A percentile compares a stretch with the other conserved stretches of the same genome.
Evolutionary conservation across 1,284 basidiomycete species (phyloP).

Genomic region (Coniferiporia weirii): DNA sequence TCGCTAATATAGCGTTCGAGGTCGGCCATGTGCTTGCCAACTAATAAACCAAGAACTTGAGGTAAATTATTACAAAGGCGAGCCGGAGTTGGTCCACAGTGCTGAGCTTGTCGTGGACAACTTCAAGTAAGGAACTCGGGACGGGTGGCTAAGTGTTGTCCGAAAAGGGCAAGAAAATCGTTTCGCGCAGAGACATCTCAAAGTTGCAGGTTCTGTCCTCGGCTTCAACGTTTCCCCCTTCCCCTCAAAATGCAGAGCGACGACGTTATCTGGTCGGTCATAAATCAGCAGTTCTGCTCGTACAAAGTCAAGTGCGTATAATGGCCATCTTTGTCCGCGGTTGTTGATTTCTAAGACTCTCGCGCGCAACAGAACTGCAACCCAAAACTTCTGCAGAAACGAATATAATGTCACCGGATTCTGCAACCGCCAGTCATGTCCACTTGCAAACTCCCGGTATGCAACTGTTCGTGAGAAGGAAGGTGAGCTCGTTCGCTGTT

Average conservation of each 20-base stretch:
- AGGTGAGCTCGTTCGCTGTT: slow-evolving; percentile 44
- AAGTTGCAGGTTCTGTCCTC: neutral
- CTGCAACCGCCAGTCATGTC: slow-evolving; percentile 95
- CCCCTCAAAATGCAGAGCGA: slow-evolving; percentile 70
- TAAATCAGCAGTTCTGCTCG: slow-evolving; percentile 91
- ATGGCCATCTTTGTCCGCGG: neutral
- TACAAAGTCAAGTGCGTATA: slow-evolving; percentile 94
- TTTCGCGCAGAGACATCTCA: neutral
- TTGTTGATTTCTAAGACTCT: slow-evolving; percentile 1
- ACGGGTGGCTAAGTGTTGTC: neutral
- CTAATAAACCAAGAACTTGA: neutral
- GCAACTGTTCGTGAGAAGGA: slow-evolving; percentile 96
- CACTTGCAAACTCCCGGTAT: slow-evolving; percentile 94
- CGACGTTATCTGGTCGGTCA: slow-evolving; percentile 94
- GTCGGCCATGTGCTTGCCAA: slow-evolving; percentile 32
- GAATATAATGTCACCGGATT: slow-evolving; percentile 99
- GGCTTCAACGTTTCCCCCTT: neutral
- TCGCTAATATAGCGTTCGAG: slow-evolving; percentile 81
- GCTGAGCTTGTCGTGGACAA: no score
- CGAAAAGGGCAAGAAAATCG: neutral
- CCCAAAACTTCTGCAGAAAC: slow-evolving; percentile 97
- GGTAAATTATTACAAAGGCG: neutral
- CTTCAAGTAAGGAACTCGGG: no score
- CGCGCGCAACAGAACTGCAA: slow-evolving; percentile 61
- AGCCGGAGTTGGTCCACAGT: neutral